Percentiles rank a stretch among this genome's conserved stretches.
These are phyloP conservation scores for Jacaranda copaia DNA, from an alignment of 257 asterid genomes.

Conservation along the genomic window DNA sequence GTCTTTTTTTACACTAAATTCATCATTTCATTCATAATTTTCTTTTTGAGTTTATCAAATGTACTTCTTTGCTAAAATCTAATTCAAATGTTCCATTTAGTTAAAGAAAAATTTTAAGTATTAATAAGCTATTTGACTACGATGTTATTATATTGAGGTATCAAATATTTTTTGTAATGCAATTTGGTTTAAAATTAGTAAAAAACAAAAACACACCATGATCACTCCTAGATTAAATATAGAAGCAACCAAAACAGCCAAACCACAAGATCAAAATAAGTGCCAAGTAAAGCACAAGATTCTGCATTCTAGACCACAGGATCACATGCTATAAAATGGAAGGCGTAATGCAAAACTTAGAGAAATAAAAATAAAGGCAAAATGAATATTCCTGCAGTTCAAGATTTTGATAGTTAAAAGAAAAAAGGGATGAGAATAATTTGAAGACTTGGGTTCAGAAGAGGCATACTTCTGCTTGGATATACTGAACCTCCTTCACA, in stretches of 20 bases:
- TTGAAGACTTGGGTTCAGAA: conserved; percentile 8
- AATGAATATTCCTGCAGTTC: not conserved
- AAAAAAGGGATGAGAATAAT: not conserved
- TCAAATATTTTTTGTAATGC: no score
- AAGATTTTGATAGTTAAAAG: not conserved
- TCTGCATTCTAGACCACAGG: not conserved
- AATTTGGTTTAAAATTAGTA: no score
- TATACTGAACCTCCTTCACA: conserved; percentile 95
- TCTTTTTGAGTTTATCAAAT: no score
- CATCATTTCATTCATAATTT: no score
- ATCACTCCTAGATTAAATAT: not conserved
- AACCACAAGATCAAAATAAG: not conserved
- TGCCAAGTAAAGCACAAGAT: conserved; percentile 7
- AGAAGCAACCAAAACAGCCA: conserved; percentile 13
- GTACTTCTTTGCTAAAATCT: no score
- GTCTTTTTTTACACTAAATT: no score
- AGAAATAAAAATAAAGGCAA: not conserved
- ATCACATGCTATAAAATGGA: conserved; percentile 16
- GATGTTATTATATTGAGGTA: no score
- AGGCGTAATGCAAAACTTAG: not conserved
- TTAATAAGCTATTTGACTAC: no score
- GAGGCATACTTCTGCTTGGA: conserved; percentile 82
- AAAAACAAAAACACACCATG: no score
- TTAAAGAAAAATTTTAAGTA: no score
- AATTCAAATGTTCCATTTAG: no score